A percentile compares a stretch with the other conserved stretches of the same genome.
Conservation (phyloP, 805 yeast species). For the Debaryomyces castellii region DNA sequence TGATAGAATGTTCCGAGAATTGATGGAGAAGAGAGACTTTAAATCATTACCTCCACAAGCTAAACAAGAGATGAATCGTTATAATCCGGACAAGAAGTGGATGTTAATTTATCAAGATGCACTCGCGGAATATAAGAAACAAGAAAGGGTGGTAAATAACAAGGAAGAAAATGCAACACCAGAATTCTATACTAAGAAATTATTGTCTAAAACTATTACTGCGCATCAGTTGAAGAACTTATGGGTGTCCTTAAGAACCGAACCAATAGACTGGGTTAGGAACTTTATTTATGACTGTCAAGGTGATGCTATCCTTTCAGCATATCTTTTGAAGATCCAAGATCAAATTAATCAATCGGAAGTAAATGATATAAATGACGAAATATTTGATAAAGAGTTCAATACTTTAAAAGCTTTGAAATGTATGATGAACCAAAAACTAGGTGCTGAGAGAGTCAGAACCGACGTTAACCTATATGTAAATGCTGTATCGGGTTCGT, state of each 20-base stretch:
- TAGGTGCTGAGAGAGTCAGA: conserved; percentile 60
- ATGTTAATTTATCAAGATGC: conserved; percentile 86
- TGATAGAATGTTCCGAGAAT: conserved; percentile 70
- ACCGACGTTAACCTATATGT: conserved; percentile 43
- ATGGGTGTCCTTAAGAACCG: conserved; percentile 91
- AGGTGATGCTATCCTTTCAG: conserved; percentile 77
- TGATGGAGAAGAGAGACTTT: conserved; percentile 83
- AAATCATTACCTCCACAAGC: conserved; percentile 68
- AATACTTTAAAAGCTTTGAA: conserved; percentile 76
- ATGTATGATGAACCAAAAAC: conserved; percentile 63
- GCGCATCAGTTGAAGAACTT: conserved; percentile 73
- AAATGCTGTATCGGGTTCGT: conserved; percentile 66
- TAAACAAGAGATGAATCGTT: conserved; percentile 71
- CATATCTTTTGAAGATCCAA: conserved; percentile 50
- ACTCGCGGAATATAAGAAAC: conserved; percentile 68
- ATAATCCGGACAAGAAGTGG: conserved; percentile 82
- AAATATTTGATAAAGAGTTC: conserved; percentile 68
- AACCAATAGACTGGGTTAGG: conserved; percentile 78
- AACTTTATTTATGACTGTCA: conserved; percentile 68
- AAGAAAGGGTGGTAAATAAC: conserved; percentile 21
- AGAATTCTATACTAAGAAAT: conserved; percentile 69
- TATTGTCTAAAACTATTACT: conserved; percentile 69
- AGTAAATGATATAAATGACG: conserved; percentile 42
- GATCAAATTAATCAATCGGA: conserved; percentile 40
- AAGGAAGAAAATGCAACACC: conserved; percentile 49